Evolutionary conservation across 1,284 basidiomycete genomes (phyloP).

Genomic region (Rhodotorula mucilaginosa): DNA sequence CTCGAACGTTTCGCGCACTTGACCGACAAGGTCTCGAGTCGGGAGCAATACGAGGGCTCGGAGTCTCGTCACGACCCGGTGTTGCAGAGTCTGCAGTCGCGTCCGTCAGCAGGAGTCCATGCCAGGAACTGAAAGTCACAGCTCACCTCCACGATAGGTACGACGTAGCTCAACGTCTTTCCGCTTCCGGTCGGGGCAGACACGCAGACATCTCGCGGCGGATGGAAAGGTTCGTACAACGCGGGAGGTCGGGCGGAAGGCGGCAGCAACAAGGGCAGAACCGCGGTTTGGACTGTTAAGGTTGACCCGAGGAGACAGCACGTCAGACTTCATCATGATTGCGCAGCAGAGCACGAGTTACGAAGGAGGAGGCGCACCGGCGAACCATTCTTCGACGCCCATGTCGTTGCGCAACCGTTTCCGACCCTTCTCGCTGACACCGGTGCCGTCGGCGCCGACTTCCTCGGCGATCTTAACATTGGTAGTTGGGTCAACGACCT

Average conservation of each 20-base stretch:
- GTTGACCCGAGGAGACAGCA: slow-evolving; percentile 6
- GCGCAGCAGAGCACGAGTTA: slow-evolving; percentile 3
- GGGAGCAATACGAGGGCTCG: slow-evolving; percentile 91
- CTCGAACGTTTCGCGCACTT: slow-evolving; percentile 91
- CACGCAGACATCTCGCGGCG: slow-evolving; percentile 81
- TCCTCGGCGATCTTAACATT: slow-evolving; percentile 55
- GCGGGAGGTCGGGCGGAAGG: slow-evolving; percentile 47
- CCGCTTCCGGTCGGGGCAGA: slow-evolving; percentile 97
- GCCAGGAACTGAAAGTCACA: too few relatives aligned
- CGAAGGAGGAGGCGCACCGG: slow-evolving; percentile 59
- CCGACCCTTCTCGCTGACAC: slow-evolving; percentile 62
- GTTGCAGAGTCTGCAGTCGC: slow-evolving; percentile 61
- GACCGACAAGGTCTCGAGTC: slow-evolving; percentile 89
- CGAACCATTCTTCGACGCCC: slow-evolving; percentile 78
- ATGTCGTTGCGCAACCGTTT: slow-evolving; percentile 63
- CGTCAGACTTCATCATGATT: neutral
- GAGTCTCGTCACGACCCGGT: slow-evolving; percentile 72
- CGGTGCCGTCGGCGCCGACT: slow-evolving; percentile 52
- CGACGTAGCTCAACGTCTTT: slow-evolving; percentile 89
- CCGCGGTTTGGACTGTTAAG: slow-evolving; percentile 70
- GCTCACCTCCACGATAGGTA: slow-evolving; percentile 82
- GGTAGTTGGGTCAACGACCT: slow-evolving; percentile 63
- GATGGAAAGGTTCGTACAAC: slow-evolving; percentile 68
- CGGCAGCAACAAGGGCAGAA: slow-evolving; percentile 71
- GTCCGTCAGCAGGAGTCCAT: too few relatives aligned